Base-by-base conservation (phyloP, 2,329 filamentous ascomycete genomes). In the Reticulascus tulasneorum region DNA sequence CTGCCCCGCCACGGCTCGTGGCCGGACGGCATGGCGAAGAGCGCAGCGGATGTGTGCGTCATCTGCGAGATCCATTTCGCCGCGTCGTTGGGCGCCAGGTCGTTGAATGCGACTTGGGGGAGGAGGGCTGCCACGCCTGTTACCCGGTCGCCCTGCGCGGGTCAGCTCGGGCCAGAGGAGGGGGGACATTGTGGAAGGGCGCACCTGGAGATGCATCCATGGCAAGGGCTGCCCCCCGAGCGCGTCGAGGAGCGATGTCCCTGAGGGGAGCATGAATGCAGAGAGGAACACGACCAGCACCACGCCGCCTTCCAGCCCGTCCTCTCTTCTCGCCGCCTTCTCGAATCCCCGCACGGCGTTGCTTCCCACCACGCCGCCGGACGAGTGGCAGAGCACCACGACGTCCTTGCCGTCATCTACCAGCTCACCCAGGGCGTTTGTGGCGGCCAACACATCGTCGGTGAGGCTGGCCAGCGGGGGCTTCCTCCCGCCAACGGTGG, bases 351-450 rank as follows among this genome's bases (percentile, higher is more conserved):
- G 46, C 4, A 69, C 47, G 0, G 61, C 66, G 30, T 60, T 60
- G 23, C 56, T 54, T 6, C 56, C 59, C 1, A 67, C 52, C 0
- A 66, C 50, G 12, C 67, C 67, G 12, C 61, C 60, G 49, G 67
- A 70, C 3, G 62, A 69, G 44, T 72, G 66, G 8, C 58, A 53
- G 7, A 64, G 46, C 4, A 71, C 54, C 1, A 71, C 46, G 7
- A 71, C 56, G 20, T 69, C 54, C 33, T 64, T 63, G 12, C 60
- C 59, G 3, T 49, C 36, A 18, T 58, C 53, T 6, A 53, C 47
- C 11, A 67, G 52, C 10, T 38, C 34, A 11, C 48, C 33, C 21
- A 64, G 23, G 0, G 45, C 40, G 0, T 28, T 15, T n/a, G 56
- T 52, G 10, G 66, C 51, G 3, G 51, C 53, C 1, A 47, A 38